Evolutionary conservation across 1,284 basidiomycete genomes (phyloP), one percentile per base, ranked within the genome.

Genomic region (Leccinum solheimii): DNA sequence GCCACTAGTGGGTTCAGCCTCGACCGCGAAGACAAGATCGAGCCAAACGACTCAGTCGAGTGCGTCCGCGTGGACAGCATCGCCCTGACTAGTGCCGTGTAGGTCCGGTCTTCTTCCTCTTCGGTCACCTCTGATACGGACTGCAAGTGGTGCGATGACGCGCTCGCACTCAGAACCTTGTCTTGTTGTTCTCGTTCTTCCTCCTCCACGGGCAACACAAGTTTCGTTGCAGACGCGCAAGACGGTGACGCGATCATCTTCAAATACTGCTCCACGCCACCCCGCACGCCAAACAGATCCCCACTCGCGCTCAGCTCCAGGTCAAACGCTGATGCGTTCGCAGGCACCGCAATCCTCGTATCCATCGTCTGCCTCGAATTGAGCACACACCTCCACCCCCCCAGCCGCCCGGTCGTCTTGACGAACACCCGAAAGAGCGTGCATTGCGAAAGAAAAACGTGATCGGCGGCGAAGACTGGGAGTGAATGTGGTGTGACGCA

Each of bases 301-400:
- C 83, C 80, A 11, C 81, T 77, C 21, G 81, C 79, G 63, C 77
- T 83, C 55, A 85, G 70, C 69, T 90, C 89, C 49, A 90, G 74
- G 68, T 91, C 86, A 68, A 91, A 89, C 5, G 87, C 86, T 0
- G 87, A 86, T 3, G 86, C 80, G 63, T 84, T 85, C 8, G 81
- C 79, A 61, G 80, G 82, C 10, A 78, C 75, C 1, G 75, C 79
- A 11, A 84, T 69, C 11, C 80, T 78, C 32, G 76, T 74, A 48
- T 75, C 71, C 34, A 76, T 66, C 21, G 76, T 72, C 54, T 73
- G 72, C 4, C 86, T 78, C 16, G 86, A 81, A 63, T 90, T 88
- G 52, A 93, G 72, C 13, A 90, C 90, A 3, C 91, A 83, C 66
- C 83, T 90, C 88, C 92, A 92, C n/a, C 89, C 79, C 92, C 92